Evolutionary conservation across 2,329 filamentous ascomycete genomes (phyloP).

Genomic region (Trichoderma pleuroti): DNA sequence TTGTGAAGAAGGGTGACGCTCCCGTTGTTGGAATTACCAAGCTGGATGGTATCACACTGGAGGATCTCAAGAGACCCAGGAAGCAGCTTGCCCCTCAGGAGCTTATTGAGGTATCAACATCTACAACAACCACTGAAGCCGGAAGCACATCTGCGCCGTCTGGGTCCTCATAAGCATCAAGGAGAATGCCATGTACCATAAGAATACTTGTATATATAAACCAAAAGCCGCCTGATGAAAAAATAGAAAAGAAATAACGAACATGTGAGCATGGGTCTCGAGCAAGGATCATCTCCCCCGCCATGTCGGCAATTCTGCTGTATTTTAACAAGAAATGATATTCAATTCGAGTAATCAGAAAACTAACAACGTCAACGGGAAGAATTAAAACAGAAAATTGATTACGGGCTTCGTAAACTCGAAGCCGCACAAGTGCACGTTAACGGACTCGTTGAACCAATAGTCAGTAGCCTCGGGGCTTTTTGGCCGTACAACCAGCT

Average conservation of each 20-base stretch:
- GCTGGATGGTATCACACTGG: conserved; percentile 76
- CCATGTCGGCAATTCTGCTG: neutral
- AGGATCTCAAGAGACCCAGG: conserved; percentile 77
- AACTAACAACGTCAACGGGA: too few relatives aligned
- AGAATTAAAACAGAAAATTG: neutral
- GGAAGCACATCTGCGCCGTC: conserved; percentile 35
- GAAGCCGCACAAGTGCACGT: neutral
- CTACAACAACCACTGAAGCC: conserved; percentile 33
- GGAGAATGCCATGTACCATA: conserved; percentile 11
- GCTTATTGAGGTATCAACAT: conserved; percentile 33
- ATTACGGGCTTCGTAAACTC: neutral
- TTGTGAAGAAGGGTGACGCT: conserved; percentile 87
- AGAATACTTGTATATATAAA: conserved; percentile 23
- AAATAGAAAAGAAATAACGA: neutral
- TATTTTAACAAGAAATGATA: neutral
- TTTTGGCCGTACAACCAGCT: neutral
- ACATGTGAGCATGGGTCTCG: neutral
- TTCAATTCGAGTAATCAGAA: too few relatives aligned
- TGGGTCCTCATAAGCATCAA: conserved; percentile 25
- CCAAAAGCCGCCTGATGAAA: conserved; percentile 24
- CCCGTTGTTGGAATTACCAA: conserved; percentile 92
- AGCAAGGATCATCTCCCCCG: neutral
- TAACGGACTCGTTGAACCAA: neutral
- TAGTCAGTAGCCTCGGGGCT: neutral
- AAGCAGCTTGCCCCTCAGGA: conserved; percentile 54